Percentiles rank a stretch among this genome's conserved stretches.
Conservation (phyloP, 306 rosid species). For the Carpinus viminea region DNA sequence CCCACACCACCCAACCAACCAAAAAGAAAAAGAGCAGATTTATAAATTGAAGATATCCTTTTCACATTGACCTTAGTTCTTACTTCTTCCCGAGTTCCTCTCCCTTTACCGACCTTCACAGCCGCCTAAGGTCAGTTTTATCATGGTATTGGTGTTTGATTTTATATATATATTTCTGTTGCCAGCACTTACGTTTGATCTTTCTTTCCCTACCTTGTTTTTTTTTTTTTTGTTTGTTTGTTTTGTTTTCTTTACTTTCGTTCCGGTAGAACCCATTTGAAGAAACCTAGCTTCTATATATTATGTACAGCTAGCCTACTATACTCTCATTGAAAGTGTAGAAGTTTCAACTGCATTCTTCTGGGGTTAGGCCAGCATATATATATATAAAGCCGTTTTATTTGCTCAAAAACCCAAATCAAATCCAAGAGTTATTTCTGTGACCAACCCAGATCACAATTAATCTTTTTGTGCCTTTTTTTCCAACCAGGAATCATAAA, state of each 20-base stretch:
- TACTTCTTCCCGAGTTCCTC: background rate
- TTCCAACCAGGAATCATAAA: constrained; percentile 51
- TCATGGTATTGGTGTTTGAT: background rate
- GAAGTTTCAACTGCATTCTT: constrained; percentile 5
- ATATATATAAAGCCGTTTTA: background rate
- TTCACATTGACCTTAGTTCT: constrained; percentile 4
- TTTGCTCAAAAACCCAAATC: constrained; percentile 3
- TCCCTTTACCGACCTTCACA: background rate
- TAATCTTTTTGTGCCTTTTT: background rate
- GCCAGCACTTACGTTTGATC: background rate
- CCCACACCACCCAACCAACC: background rate
- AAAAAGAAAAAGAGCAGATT: background rate
- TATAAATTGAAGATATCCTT: constrained; percentile 21
- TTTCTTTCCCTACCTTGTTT: background rate
- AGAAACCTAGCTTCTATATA: background rate
- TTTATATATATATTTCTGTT: background rate
- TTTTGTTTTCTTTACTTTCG: constrained; percentile 1
- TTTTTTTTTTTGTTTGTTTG: background rate
- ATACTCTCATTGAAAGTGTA: background rate
- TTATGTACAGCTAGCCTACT: background rate
- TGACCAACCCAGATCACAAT: constrained; percentile 33
- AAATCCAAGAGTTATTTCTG: background rate
- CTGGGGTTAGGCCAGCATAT: background rate
- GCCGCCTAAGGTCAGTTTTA: background rate
- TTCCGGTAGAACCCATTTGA: constrained; percentile 6